Evolutionary conservation across 352 stramenopile species (phyloP), one percentile per base, ranked within the genome.

Genomic region (Pythium utonaiense): DNA sequence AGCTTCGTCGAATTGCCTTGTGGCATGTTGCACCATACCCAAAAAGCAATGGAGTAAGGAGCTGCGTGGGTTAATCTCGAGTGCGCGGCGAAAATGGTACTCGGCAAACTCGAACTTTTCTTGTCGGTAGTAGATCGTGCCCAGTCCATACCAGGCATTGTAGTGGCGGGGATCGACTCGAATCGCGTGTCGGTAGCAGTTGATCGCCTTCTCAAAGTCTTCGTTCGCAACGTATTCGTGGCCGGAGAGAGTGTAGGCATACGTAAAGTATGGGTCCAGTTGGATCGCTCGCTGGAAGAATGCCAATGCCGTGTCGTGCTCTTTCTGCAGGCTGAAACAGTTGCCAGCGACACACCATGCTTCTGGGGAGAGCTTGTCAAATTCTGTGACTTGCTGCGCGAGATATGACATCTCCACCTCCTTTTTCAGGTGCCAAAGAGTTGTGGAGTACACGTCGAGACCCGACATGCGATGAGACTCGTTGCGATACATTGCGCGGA

Each of bases 141-240:
- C 95, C 28, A 97, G 70, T 13, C 90, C 91, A 51, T 96, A 97
- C 90, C 90, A 98, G 1, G 88, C 91, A 53, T 97, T 97, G 74
- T 98, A 97, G 60, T 98, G 90, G 13, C 94, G 80, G 17, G 93
- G 78, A 70, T 99, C 89, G 1, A 86, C 87, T 25, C 91, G 82
- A 53, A 99, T 96, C 6, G 96, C 96, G 66, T 97, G 89, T 17
- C 96, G 83, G 57, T 98, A 99, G 64, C 93, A 98, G 48, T 88
- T 93, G 48, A 98, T 90, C 0, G 96, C 96, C 67, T 98, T 98
- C 27, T 98, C 95, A 78, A 99, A 99, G 73, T 99, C 95, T 78
- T 99, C 97, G 71, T 98, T 99, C 6, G 91, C 82, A 31, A 98
- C 90, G 67, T 98, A 99, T 60, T 99, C 97, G 78, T 99, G 96